A percentile compares a stretch with the other conserved stretches of the same genome.
Conservation (phyloP, 768 basidiomycete genomes). For the Podaxis rugospora region DNA sequence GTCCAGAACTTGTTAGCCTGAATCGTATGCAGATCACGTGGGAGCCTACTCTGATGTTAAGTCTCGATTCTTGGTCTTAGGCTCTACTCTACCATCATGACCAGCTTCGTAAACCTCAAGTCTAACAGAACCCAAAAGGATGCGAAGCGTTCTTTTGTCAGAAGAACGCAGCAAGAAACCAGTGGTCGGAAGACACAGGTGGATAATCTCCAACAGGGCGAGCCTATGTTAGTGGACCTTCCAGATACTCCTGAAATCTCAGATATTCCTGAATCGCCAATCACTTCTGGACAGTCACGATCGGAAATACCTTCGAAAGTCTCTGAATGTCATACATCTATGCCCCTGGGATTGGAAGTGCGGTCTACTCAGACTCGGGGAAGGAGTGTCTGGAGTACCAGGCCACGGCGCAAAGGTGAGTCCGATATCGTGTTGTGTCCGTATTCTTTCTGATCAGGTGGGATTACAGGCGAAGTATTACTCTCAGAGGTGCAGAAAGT, state of each 20-base stretch:
- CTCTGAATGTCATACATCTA: constrained; percentile 11
- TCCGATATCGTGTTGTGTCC: background rate
- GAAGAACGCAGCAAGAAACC: background rate
- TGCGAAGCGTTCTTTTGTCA: constrained; percentile 26
- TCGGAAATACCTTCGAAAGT: background rate
- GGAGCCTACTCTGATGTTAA: no score
- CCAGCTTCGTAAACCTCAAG: constrained; percentile 31
- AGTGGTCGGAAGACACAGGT: background rate
- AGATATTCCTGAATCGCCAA: background rate
- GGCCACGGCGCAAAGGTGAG: constrained; percentile 19
- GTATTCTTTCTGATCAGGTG: background rate
- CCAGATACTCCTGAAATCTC: background rate
- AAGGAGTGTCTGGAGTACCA: constrained; percentile 22
- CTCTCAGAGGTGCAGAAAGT: constrained; percentile 57
- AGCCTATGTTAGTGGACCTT: constrained; percentile 13
- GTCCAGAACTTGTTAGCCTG: no score
- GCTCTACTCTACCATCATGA: constrained; percentile 21
- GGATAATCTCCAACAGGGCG: background rate
- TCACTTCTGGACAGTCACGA: constrained; percentile 1
- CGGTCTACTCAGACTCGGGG: constrained; percentile 14
- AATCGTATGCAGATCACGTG: no score
- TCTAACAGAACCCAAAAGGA: constrained; percentile 20
- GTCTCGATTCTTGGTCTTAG: no score
- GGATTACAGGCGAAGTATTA: constrained; percentile 50
- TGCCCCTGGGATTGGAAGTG: constrained; percentile 22